These are phyloP conservation scores for Cercospora zeina DNA, from an alignment of 2,329 filamentous ascomycete genomes.

Conservation along the genomic window DNA sequence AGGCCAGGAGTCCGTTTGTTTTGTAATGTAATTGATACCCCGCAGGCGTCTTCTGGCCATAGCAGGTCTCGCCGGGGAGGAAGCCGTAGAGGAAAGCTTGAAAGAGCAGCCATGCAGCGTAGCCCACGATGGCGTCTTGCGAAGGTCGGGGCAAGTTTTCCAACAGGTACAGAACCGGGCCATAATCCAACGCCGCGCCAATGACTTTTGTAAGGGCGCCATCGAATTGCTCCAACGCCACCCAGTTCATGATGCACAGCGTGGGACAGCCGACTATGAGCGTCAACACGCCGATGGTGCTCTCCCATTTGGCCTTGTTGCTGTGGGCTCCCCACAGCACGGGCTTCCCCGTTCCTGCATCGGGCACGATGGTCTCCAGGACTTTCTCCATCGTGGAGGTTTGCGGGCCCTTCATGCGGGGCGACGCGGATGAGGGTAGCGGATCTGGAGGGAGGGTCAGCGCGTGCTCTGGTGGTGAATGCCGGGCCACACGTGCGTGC, in stretches of 20 bases:
- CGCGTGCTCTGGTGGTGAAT: background rate
- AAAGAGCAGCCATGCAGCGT: slow-evolving; percentile 18
- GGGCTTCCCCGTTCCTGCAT: slow-evolving; percentile 10
- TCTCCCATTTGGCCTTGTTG: slow-evolving; percentile 22
- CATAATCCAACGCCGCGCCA: slow-evolving; percentile 14
- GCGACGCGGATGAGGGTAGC: background rate
- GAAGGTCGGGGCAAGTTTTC: slow-evolving; percentile 15
- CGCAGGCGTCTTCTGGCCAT: slow-evolving; percentile 20
- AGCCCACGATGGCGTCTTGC: slow-evolving; percentile 12
- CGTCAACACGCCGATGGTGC: slow-evolving; percentile 13
- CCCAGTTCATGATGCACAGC: slow-evolving; percentile 17
- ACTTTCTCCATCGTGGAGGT: slow-evolving; percentile 20
- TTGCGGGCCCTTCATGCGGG: slow-evolving; percentile 16
- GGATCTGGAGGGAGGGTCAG: slow-evolving; percentile 6
- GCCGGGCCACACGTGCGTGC: background rate
- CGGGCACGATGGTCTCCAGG: slow-evolving; percentile 17
- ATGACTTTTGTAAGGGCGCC: slow-evolving; percentile 10
- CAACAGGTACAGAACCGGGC: slow-evolving; percentile 13
- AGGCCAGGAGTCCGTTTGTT: slow-evolving; percentile 24
- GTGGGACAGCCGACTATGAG: slow-evolving; percentile 20
- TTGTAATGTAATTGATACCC: slow-evolving; percentile 19
- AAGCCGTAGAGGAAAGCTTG: slow-evolving; percentile 19
- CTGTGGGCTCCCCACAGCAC: slow-evolving; percentile 20
- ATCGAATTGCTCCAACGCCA: slow-evolving; percentile 21
- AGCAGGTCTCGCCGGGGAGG: slow-evolving; percentile 17